Evolutionary conservation across 345 rosid genomes (phyloP).

Genomic region (Populus simonii): DNA sequence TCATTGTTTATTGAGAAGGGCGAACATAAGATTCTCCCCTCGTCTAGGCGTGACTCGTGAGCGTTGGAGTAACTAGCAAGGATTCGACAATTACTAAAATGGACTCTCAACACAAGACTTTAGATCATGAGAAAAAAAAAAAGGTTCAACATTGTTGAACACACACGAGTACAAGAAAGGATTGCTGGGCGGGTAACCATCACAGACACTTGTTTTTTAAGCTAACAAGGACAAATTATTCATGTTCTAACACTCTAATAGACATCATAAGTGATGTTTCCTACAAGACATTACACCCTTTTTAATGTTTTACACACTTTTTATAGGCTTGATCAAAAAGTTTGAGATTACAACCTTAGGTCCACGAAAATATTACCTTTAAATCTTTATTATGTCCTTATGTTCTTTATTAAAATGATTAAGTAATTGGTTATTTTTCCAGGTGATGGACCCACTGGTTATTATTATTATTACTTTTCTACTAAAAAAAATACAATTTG

Average conservation of each 20-base stretch:
- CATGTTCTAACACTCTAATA: neutral
- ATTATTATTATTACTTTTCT: too few species aligned
- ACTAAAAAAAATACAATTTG: neutral
- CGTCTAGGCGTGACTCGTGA: neutral
- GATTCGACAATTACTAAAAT: neutral
- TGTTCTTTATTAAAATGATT: neutral
- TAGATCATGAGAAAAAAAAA: too few species aligned
- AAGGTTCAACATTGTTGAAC: too few species aligned
- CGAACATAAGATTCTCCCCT: too few species aligned
- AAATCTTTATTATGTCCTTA: neutral
- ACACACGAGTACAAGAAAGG: neutral
- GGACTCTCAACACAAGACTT: neutral
- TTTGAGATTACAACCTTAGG: neutral
- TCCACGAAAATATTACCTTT: neutral
- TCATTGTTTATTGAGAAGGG: too few species aligned
- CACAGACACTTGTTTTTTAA: neutral
- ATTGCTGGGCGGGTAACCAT: neutral
- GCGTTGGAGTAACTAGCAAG: neutral
- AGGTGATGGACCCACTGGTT: slow-evolving; percentile 7
- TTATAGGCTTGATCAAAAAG: neutral
- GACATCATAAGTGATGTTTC: neutral
- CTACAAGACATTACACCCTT: neutral
- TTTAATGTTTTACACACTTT: neutral
- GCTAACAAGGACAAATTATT: neutral
- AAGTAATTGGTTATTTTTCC: neutral